phyloP scores from a whole-genome alignment of 2,329 filamentous ascomycete genomes.

The Trematosphaeria pertusa region DNA sequence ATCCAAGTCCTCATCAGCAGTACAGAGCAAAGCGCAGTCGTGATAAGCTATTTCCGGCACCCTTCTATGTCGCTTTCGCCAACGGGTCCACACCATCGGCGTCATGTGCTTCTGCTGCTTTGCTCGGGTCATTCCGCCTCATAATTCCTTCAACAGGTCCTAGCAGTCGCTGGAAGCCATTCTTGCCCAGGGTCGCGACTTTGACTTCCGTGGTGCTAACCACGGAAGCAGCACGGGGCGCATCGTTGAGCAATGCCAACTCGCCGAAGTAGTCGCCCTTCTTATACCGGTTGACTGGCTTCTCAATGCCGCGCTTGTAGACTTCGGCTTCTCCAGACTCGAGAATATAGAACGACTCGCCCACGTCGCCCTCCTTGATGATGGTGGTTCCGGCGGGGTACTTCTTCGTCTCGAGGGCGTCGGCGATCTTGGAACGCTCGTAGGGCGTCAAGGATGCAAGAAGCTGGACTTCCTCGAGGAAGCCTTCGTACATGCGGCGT shows the following conservation, averaged over 20 bases:
- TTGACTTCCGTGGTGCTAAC: slow-evolving; percentile 86
- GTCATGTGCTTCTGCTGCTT: slow-evolving; percentile 39
- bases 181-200: slow-evolving; percentile 89
- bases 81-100: slow-evolving; percentile 70
- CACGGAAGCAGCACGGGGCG: slow-evolving; percentile 88
- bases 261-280: slow-evolving; percentile 99
- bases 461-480: slow-evolving; percentile 91
- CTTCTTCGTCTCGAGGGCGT: slow-evolving; percentile 91
- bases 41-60: not conserved
- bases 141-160: slow-evolving; percentile 95
- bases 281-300: slow-evolving; percentile 78
- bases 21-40: not conserved
- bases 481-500: slow-evolving; percentile 95
- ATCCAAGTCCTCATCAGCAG: not conserved
- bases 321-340: slow-evolving; percentile 88
- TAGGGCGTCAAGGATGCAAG: slow-evolving; percentile 85
- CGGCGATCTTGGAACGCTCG: slow-evolving; percentile 96
- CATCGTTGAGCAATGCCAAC: slow-evolving; percentile 89
- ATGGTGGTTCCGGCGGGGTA: slow-evolving; percentile 81
- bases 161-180: slow-evolving; percentile 90
- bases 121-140: slow-evolving; percentile 72
- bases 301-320: slow-evolving; percentile 75
- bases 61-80: slow-evolving; percentile 31
- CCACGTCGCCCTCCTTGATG: slow-evolving; percentile 89
- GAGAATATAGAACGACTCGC: slow-evolving; percentile 89